phyloP scores from a whole-genome alignment of 768 basidiomycete genomes.

The Cystofilobasidium macerans region DNA sequence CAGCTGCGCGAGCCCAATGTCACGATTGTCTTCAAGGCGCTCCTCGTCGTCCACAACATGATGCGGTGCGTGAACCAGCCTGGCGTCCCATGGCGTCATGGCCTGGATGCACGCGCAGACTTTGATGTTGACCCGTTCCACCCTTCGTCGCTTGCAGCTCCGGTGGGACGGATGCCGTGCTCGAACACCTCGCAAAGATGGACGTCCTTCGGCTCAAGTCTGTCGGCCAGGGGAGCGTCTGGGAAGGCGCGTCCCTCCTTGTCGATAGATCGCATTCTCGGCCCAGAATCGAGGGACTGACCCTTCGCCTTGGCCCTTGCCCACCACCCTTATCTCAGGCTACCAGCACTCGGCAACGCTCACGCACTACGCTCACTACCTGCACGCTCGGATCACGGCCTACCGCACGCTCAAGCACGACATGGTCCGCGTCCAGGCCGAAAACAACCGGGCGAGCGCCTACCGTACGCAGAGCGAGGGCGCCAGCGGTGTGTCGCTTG shows the following conservation, averaged over 20 bases:
- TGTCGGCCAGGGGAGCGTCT: constrained; percentile 58
- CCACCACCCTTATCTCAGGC: constrained; percentile 44
- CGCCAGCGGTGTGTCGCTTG: constrained; percentile 25
- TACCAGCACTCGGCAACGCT: constrained; percentile 78
- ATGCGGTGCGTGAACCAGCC: no score
- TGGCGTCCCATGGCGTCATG: no score
- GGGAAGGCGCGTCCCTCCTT: constrained; percentile 67
- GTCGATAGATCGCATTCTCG: background rate
- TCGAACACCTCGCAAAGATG: constrained; percentile 61
- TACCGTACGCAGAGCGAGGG: constrained; percentile 26
- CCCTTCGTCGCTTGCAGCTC: constrained; percentile 46
- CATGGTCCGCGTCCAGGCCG: constrained; percentile 82
- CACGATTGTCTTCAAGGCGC: constrained; percentile 93
- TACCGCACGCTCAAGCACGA: constrained; percentile 90
- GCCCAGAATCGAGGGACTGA: background rate
- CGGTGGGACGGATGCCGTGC: constrained; percentile 87
- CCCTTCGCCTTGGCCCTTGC: background rate
- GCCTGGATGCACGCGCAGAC: no score
- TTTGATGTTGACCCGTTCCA: no score
- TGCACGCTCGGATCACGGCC: constrained; percentile 75
- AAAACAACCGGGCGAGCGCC: constrained; percentile 55
- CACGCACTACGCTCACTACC: constrained; percentile 73
- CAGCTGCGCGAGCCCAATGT: constrained; percentile 84
- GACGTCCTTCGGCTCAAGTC: constrained; percentile 74
- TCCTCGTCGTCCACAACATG: constrained; percentile 92